phyloP scores from a whole-genome alignment of 2,329 filamentous ascomycete genomes.

The Fusarium abutilonis region DNA sequence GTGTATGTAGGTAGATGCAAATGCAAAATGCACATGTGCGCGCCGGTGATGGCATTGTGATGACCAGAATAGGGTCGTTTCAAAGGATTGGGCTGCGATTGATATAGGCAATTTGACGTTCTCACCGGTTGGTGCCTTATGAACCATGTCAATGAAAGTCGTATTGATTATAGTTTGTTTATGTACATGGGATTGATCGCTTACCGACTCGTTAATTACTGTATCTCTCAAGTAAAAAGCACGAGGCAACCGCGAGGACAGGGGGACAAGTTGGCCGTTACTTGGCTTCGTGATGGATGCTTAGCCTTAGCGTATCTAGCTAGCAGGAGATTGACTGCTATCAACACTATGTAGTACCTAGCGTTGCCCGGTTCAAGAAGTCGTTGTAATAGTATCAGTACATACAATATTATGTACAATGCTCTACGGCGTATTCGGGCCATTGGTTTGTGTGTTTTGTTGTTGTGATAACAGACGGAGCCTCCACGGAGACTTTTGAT shows the following conservation, averaged over 20 bases:
- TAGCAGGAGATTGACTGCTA: conserved; percentile 29
- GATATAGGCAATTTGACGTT: conserved; percentile 11
- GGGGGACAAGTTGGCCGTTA: conserved; percentile 25
- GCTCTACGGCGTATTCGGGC: conserved; percentile 28
- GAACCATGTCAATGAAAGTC: conserved; percentile 9
- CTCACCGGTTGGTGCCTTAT: conserved; percentile 36
- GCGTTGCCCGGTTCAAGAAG: conserved; percentile 5
- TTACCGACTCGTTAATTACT: conserved; percentile 13
- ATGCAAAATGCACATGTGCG: conserved; percentile 9
- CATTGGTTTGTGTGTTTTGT: background rate
- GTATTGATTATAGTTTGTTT: background rate
- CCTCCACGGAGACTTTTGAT: conserved; percentile 19
- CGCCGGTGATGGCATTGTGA: conserved; percentile 31
- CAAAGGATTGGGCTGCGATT: conserved; percentile 29
- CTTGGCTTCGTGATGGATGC: conserved; percentile 28
- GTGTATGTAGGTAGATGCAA: conserved; percentile 18
- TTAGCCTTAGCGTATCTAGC: conserved; percentile 39
- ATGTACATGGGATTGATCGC: background rate
- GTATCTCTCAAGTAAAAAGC: conserved; percentile 9
- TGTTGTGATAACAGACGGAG: conserved; percentile 7
- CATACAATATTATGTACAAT: background rate
- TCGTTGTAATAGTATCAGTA: conserved; percentile 4
- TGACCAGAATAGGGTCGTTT: conserved; percentile 11
- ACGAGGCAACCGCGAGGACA: conserved; percentile 22
- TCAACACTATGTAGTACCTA: conserved; percentile 16